These are phyloP conservation scores for Monosporascus sp. DNA, from an alignment of 2,329 filamentous ascomycete genomes.

Conservation along the genomic window DNA sequence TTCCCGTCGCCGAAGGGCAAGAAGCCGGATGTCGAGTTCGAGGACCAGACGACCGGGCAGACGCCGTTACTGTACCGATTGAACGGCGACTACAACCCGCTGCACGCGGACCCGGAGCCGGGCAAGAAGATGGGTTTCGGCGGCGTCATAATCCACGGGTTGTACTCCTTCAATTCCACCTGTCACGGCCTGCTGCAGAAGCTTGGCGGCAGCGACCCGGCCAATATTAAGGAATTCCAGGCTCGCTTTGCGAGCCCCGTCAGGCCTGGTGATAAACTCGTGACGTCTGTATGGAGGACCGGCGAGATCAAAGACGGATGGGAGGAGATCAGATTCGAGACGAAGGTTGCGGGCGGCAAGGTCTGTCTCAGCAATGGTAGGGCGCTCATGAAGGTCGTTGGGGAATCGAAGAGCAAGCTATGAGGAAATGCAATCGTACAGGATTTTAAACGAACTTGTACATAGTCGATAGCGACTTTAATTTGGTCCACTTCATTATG, in stretches of 20 bases:
- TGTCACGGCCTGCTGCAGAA: constrained; percentile 67
- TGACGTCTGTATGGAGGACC: constrained; percentile 75
- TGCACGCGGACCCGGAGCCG: constrained; percentile 81
- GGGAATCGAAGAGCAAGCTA: constrained; percentile 55
- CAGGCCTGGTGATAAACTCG: constrained; percentile 74
- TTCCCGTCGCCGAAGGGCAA: constrained; percentile 71
- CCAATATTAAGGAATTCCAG: constrained; percentile 83
- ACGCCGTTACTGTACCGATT: constrained; percentile 75
- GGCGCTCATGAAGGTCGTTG: constrained; percentile 66
- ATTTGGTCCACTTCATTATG: constrained; percentile 3
- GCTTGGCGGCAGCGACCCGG: constrained; percentile 71
- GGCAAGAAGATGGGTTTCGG: constrained; percentile 88
- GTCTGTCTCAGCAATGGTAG: constrained; percentile 83
- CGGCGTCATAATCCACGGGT: constrained; percentile 81
- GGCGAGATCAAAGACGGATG: constrained; percentile 63
- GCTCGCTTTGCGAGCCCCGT: constrained; percentile 84
- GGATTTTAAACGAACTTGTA: background rate
- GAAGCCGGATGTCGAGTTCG: constrained; percentile 64
- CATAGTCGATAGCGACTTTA: background rate
- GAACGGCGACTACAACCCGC: constrained; percentile 91
- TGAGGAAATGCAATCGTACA: constrained; percentile 28
- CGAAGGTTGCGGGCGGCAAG: constrained; percentile 74
- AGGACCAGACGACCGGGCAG: constrained; percentile 65
- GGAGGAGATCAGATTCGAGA: constrained; percentile 80
- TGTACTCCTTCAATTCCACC: constrained; percentile 81